These are phyloP conservation scores for Leptographium procerum DNA, from an alignment of 2,329 filamentous ascomycete genomes.

Conservation along the genomic window DNA sequence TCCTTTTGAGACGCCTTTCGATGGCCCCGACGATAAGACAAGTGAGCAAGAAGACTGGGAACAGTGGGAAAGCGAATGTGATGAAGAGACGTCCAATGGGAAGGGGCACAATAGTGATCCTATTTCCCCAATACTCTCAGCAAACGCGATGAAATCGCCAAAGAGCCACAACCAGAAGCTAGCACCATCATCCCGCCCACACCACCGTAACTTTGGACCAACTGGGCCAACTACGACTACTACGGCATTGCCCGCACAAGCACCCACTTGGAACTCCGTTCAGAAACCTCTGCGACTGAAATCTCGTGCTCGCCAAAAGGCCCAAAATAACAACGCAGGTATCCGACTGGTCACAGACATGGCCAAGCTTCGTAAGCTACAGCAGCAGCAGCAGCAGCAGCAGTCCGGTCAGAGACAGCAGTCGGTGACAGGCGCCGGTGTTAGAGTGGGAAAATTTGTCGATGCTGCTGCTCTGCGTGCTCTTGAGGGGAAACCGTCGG, in stretches of 20 bases:
- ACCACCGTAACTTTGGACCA: background rate
- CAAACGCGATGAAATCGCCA: background rate
- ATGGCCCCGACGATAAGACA: background rate
- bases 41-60: constrained; percentile 35
- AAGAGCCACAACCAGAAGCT: constrained; percentile 15
- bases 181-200: background rate
- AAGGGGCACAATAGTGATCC: background rate
- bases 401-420: constrained; percentile 24
- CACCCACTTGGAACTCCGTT: constrained; percentile 18
- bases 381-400: constrained; percentile 24
- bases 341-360: constrained; percentile 63
- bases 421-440: constrained; percentile 13
- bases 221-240: constrained; percentile 20
- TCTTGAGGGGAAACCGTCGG: constrained; percentile 43
- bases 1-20: constrained; percentile 11
- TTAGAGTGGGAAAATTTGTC: constrained; percentile 36
- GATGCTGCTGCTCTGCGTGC: constrained; percentile 49
- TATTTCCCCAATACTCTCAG: background rate
- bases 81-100: constrained; percentile 28
- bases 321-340: constrained; percentile 48
- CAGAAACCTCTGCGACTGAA: constrained; percentile 35
- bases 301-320: constrained; percentile 50
- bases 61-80: constrained; percentile 43
- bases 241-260: background rate
- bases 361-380: constrained; percentile 34